phyloP scores from a whole-genome alignment of 148 eudicot genomes.

The Silene uniflora region DNA sequence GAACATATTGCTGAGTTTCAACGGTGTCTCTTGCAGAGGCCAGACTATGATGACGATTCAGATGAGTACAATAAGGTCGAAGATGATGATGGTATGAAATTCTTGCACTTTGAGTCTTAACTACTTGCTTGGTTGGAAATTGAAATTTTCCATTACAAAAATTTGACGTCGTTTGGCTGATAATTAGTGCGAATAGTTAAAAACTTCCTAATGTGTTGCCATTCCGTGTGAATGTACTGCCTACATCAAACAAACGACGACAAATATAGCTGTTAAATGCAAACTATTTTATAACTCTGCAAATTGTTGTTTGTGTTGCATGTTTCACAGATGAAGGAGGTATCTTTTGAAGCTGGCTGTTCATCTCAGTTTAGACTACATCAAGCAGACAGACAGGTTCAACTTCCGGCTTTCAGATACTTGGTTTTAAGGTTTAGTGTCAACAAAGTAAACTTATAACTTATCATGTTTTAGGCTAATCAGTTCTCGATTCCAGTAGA shows the following conservation, averaged over 20 bases:
- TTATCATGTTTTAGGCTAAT: too few species aligned
- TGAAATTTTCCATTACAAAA: not conserved
- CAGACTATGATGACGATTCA: slow-evolving; percentile 22
- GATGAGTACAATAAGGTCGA: slow-evolving; percentile 20
- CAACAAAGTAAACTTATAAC: too few species aligned
- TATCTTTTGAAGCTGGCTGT: slow-evolving; percentile 5
- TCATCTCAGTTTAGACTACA: not conserved
- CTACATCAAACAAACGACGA: too few species aligned
- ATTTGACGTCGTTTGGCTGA: not conserved
- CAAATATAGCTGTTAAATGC: not conserved
- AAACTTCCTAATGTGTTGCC: too few species aligned
- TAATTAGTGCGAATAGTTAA: too few species aligned
- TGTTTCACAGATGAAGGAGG: slow-evolving; percentile 30
- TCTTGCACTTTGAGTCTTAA: not conserved
- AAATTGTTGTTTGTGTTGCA: not conserved
- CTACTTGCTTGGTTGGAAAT: not conserved
- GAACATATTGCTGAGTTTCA: slow-evolving; percentile 1
- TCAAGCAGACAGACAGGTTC: slow-evolving; percentile 5
- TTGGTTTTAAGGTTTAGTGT: not conserved
- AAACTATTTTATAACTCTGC: not conserved
- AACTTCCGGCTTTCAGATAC: not conserved
- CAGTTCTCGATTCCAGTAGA: too few species aligned
- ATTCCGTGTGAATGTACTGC: too few species aligned
- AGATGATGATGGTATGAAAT: slow-evolving; percentile 27
- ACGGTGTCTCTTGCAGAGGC: slow-evolving; percentile 12